phyloP scores from a whole-genome alignment of 2,329 filamentous ascomycete genomes.

The Aureobasidium sp. region DNA sequence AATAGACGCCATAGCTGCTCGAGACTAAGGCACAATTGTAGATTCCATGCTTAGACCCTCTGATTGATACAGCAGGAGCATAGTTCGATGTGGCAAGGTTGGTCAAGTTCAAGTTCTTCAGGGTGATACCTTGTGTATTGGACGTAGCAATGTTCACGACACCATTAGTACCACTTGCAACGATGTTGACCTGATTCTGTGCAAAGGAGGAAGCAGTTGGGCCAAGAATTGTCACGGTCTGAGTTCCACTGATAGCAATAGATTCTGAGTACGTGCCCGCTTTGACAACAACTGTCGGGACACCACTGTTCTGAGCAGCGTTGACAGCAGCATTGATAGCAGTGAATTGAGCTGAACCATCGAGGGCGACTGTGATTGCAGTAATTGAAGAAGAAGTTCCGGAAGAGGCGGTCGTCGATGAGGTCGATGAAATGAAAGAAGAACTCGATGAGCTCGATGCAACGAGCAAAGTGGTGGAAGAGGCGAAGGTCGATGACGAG shows the following conservation, averaged over 20 bases:
- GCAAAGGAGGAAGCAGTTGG: conserved; percentile 28
- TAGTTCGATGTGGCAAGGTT: conserved; percentile 26
- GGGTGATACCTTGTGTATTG: conserved; percentile 29
- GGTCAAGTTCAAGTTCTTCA: conserved; percentile 37
- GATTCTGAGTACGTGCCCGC: conserved; percentile 42
- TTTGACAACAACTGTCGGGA: conserved; percentile 39
- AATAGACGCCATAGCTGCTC: conserved; percentile 29
- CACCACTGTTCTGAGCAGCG: conserved; percentile 33
- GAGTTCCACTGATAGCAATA: conserved; percentile 35
- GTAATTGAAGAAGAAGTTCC: conserved; percentile 16
- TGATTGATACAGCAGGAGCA: conserved; percentile 25
- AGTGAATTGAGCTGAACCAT: conserved; percentile 40
- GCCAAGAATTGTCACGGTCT: conserved; percentile 38
- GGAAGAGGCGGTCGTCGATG: conserved; percentile 14
- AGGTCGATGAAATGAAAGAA: conserved; percentile 4
- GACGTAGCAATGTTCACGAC: conserved; percentile 28
- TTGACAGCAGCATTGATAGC: conserved; percentile 36
- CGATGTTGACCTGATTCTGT: conserved; percentile 34
- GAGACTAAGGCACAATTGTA: conserved; percentile 41
- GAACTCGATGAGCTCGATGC: background rate
- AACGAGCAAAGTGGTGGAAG: background rate
- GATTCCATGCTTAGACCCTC: conserved; percentile 37
- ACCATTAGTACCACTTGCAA: conserved; percentile 21
- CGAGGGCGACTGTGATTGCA: conserved; percentile 39
- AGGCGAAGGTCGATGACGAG: background rate